Percentiles rank a stretch among this genome's conserved stretches.
Conservation (phyloP, 306 rosid species). For the Medicago truncatula region MtrunA17r5.0-ANR NC_053042.1:33280501-33281000, state of each 20-base stretch:
- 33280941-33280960: conserved; percentile 12
- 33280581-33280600: conserved; percentile 9
- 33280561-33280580: conserved; percentile 3
- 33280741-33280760: conserved; percentile 68
- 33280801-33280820: conserved; percentile 5
- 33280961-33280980: not conserved
- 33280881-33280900: conserved; percentile 95
- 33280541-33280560: conserved; percentile 6
- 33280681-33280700: conserved; percentile 99
- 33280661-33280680: conserved; percentile 95
- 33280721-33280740: conserved; percentile 97
- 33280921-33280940: conserved; percentile 85
- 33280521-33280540: not conserved
- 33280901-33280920: conserved; percentile 98
- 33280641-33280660: conserved; percentile 96
- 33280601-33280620: not conserved
- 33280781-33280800: conserved; percentile 15
- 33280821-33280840: not conserved
- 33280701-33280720: conserved; percentile 91
- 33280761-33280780: conserved; percentile 44
- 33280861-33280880: conserved; percentile 94
- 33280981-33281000: not conserved
- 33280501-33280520: not conserved
- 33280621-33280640: conserved; percentile 26
- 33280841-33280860: conserved; percentile 68